Evolutionary conservation across 2,329 filamentous ascomycete species (phyloP).

Genomic region (Cordyceps pruinosa): DNA sequence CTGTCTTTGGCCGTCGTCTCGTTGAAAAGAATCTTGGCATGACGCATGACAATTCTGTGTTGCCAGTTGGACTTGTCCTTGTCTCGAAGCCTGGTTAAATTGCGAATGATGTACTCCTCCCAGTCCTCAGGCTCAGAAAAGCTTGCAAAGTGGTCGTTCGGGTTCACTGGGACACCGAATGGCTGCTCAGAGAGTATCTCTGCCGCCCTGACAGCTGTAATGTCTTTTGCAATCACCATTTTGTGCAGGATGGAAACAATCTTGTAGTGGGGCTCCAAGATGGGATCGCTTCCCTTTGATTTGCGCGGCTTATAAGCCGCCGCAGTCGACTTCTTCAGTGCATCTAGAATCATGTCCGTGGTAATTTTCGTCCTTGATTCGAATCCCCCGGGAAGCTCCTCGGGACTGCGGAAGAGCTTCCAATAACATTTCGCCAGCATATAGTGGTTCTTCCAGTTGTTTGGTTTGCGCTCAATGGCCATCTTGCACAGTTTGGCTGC

Average conservation of each 20-base stretch:
- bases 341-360: slow-evolving; percentile 36
- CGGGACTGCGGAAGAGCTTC: slow-evolving; percentile 53
- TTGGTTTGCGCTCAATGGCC: slow-evolving; percentile 46
- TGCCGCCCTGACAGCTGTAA: slow-evolving; percentile 42
- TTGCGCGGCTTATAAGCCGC: slow-evolving; percentile 47
- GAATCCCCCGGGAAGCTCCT: slow-evolving; percentile 36
- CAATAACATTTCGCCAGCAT: slow-evolving; percentile 57
- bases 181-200: slow-evolving; percentile 50
- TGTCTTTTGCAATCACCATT: slow-evolving; percentile 53
- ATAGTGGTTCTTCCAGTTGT: slow-evolving; percentile 54
- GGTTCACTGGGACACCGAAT: slow-evolving; percentile 34
- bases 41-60: slow-evolving; percentile 78
- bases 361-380: slow-evolving; percentile 30
- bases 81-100: slow-evolving; percentile 45
- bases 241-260: slow-evolving; percentile 78
- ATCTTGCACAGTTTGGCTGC: slow-evolving; percentile 49
- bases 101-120: slow-evolving; percentile 48
- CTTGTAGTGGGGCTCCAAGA: slow-evolving; percentile 90
- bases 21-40: slow-evolving; percentile 50
- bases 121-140: slow-evolving; percentile 48
- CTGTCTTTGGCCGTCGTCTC: slow-evolving; percentile 27
- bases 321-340: slow-evolving; percentile 45
- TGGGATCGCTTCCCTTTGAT: slow-evolving; percentile 60
- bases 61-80: slow-evolving; percentile 95
- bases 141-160: slow-evolving; percentile 28